These are phyloP conservation scores for Symbiodinium pilosum DNA, from an alignment of 73 alveolate species.

Conservation along the genomic window DNA sequence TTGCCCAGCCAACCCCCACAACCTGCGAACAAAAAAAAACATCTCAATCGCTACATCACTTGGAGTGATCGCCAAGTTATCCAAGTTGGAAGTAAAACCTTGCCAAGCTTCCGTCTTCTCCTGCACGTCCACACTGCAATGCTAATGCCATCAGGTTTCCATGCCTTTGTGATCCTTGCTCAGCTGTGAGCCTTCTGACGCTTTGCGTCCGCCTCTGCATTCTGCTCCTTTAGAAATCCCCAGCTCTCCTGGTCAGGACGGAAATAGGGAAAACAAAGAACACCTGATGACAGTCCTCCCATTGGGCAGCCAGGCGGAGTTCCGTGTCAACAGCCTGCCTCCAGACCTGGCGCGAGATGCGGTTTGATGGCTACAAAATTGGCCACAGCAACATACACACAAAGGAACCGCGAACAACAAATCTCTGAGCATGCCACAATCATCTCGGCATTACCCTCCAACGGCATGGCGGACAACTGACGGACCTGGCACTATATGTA, in stretches of 20 bases:
- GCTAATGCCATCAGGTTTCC: too few relatives aligned
- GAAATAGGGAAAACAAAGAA: too few relatives aligned
- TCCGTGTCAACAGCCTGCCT: conserved; percentile 78
- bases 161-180: too few relatives aligned
- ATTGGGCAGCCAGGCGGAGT: conserved; percentile 67
- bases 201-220: conserved; percentile 10
- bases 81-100: too few relatives aligned
- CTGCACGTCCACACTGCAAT: neutral
- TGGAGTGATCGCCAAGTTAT: too few relatives aligned
- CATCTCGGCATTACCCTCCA: conserved; percentile 86
- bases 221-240: conserved; percentile 49
- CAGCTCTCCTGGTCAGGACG: conserved; percentile 39
- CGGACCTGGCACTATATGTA: too few relatives aligned
- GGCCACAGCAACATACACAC: too few relatives aligned
- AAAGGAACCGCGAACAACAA: too few relatives aligned
- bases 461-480: neutral
- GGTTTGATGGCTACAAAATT: too few relatives aligned
- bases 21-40: too few relatives aligned
- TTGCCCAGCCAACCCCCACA: too few relatives aligned
- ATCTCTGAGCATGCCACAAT: conserved; percentile 2
- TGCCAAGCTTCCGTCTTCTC: conserved; percentile 11
- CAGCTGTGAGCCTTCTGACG: neutral
- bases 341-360: conserved; percentile 16
- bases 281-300: conserved; percentile 44
- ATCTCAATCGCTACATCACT: too few relatives aligned